Conservation (phyloP, 805 yeast genomes). For the Kregervanrija pseudodelftensis region DNA sequence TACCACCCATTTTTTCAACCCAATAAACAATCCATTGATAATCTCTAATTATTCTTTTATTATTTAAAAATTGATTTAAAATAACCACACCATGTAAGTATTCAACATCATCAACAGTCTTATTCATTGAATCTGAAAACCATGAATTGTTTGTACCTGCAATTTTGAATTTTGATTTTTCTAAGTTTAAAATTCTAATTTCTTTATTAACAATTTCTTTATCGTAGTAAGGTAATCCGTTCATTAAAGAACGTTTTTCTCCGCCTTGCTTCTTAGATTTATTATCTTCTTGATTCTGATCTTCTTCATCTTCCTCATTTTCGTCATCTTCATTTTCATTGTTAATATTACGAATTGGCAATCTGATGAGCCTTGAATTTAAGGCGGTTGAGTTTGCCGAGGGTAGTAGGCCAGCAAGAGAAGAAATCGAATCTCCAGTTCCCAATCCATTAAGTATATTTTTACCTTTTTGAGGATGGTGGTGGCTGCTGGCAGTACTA, state of each 20-base stretch:
- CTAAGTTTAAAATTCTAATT: constrained; percentile 17
- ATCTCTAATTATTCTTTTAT: constrained; percentile 33
- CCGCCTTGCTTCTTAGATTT: constrained; percentile 3
- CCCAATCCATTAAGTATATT: constrained; percentile 21
- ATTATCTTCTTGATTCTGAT: not conserved
- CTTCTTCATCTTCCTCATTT: constrained; percentile 5
- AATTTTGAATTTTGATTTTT: constrained; percentile 24
- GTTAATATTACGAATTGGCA: constrained; percentile 19
- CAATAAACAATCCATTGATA: constrained; percentile 45
- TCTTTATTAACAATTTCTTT: constrained; percentile 19
- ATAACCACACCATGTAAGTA: constrained; percentile 43
- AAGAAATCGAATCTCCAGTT: constrained; percentile 18
- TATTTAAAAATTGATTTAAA: constrained; percentile 36
- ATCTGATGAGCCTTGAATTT: constrained; percentile 21
- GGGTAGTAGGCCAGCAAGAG: constrained; percentile 19
- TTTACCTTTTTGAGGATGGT: constrained; percentile 16
- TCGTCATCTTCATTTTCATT: constrained; percentile 7
- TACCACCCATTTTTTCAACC: constrained; percentile 35
- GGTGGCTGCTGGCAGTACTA: not conserved
- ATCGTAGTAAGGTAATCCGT: constrained; percentile 39
- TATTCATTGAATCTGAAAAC: constrained; percentile 21
- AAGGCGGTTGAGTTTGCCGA: constrained; percentile 19
- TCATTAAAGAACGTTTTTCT: constrained; percentile 19
- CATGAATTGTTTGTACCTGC: constrained; percentile 22
- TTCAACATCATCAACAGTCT: constrained; percentile 39